Percentiles rank a stretch among this genome's conserved stretches.
phyloP scores from a whole-genome alignment of 768 basidiomycete genomes.

The Boletus tomentosulus region DNA sequence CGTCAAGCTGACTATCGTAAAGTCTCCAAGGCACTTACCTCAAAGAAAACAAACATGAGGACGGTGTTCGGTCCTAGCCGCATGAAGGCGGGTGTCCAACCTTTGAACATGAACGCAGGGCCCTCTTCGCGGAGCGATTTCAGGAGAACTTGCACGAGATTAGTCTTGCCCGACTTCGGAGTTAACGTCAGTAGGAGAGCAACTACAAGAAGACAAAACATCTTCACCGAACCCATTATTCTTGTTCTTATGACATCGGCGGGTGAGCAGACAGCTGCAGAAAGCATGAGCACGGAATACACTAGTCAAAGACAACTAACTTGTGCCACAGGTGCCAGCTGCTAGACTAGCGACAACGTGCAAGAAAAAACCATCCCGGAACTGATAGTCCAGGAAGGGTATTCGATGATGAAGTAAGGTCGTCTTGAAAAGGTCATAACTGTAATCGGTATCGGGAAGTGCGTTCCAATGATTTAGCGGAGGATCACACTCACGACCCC shows the following conservation, averaged over 20 bases:
- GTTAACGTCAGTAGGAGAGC: constrained; percentile 1
- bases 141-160: constrained; percentile 48
- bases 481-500: constrained; percentile 58
- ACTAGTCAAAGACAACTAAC: constrained; percentile 37
- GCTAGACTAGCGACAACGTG: constrained; percentile 64
- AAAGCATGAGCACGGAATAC: constrained; percentile 2
- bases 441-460: constrained; percentile 25
- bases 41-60: constrained; percentile 80
- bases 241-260: constrained; percentile 74
- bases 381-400: constrained; percentile 54
- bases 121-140: constrained; percentile 71
- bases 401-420: constrained; percentile 48
- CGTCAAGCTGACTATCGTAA: constrained; percentile 3
- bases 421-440: constrained; percentile 76
- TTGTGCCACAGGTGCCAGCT: constrained; percentile 75
- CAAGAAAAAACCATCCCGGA: constrained; percentile 62
- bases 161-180: constrained; percentile 47
- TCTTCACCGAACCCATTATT: constrained; percentile 68
- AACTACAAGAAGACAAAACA: not conserved
- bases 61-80: constrained; percentile 82
- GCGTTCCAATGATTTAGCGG: not conserved
- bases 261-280: constrained; percentile 69
- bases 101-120: constrained; percentile 75
- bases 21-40: constrained; percentile 42
- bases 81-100: constrained; percentile 86